These are phyloP conservation scores for Macrophomina tecta DNA, from an alignment of 2,329 filamentous ascomycete genomes.

Conservation along the genomic window DNA sequence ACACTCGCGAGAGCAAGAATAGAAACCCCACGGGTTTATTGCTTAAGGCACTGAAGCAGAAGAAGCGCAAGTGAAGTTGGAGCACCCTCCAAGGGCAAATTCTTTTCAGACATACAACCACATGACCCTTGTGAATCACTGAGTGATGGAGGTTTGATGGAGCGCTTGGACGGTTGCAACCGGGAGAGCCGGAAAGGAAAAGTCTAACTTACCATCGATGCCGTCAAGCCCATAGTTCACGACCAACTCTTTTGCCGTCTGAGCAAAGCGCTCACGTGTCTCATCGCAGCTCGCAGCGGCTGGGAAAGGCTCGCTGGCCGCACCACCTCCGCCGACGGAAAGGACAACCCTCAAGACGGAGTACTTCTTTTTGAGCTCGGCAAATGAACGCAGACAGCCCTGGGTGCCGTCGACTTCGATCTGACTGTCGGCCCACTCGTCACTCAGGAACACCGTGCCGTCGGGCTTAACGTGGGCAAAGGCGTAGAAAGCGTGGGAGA, in stretches of 20 bases:
- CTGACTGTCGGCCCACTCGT: constrained; percentile 77
- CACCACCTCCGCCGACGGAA: constrained; percentile 76
- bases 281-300: constrained; percentile 66
- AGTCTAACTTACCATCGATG: constrained; percentile 69
- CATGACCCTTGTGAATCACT: no score
- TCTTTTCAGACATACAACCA: neutral
- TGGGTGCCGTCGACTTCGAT: constrained; percentile 71
- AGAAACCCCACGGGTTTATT: no score
- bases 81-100: no score
- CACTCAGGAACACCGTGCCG: constrained; percentile 85
- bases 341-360: constrained; percentile 75
- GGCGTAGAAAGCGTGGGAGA: constrained; percentile 81
- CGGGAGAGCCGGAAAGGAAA: constrained; percentile 2
- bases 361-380: constrained; percentile 73
- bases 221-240: constrained; percentile 75
- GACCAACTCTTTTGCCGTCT: constrained; percentile 69
- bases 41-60: neutral
- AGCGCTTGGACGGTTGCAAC: neutral
- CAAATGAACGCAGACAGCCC: constrained; percentile 72
- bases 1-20: no score
- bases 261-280: constrained; percentile 71
- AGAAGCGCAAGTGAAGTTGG: no score
- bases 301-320: constrained; percentile 71
- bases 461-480: constrained; percentile 78
- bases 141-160: no score